Percentiles rank a stretch among this genome's conserved stretches.
Conservation (phyloP, 2,329 filamentous ascomycete species). For the Lecanicillium sp. region DNA sequence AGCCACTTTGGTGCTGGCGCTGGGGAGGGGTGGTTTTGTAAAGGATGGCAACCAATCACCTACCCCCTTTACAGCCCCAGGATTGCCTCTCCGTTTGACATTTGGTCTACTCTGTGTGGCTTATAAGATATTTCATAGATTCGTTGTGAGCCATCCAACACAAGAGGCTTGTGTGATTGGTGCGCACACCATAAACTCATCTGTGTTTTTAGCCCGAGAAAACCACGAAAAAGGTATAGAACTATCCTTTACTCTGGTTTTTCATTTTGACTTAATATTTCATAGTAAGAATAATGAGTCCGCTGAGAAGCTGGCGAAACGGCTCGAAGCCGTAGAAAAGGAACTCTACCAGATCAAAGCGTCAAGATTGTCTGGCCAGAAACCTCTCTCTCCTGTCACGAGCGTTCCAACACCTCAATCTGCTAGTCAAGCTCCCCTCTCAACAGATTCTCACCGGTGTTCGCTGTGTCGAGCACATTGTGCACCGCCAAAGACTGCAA, state of each 20-base stretch:
- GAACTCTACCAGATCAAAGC: constrained; percentile 17
- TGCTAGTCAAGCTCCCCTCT: too few species aligned
- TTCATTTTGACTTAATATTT: too few species aligned
- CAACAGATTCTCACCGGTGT: neutral
- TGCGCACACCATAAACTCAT: constrained; percentile 37
- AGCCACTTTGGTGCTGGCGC: too few species aligned
- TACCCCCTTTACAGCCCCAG: too few species aligned
- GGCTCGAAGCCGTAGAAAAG: constrained; percentile 31
- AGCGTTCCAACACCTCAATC: too few species aligned
- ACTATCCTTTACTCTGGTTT: too few species aligned
- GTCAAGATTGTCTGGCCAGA: neutral
- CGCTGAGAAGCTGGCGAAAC: constrained; percentile 23
- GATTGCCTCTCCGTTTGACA: too few species aligned
- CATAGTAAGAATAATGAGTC: constrained; percentile 8
- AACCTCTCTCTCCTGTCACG: neutral
- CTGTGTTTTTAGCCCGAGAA: constrained; percentile 32
- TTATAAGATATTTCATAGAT: constrained; percentile 33
- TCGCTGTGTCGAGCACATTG: constrained; percentile 7
- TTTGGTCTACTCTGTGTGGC: too few species aligned
- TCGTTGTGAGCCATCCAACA: constrained; percentile 36
- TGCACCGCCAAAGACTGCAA: neutral
- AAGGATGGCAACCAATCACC: too few species aligned
- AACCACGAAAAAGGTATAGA: constrained; percentile 10
- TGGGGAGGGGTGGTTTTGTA: too few species aligned
- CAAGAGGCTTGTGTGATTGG: constrained; percentile 35